Base-by-base conservation (phyloP, 176 grass and related monocot species). In the Carex littledalei region DNA sequence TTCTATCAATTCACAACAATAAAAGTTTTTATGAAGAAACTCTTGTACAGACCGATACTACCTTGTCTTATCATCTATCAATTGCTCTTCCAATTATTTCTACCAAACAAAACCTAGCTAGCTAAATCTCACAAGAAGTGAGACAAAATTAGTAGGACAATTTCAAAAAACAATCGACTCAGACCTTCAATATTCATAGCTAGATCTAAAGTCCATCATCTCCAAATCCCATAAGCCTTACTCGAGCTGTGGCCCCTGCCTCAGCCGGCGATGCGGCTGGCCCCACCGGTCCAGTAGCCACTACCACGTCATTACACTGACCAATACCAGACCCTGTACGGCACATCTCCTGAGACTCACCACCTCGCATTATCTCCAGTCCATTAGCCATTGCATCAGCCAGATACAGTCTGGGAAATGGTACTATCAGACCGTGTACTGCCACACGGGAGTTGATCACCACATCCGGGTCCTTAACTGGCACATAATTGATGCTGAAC, bases 371-470 rank as follows among this genome's bases (percentile, higher is more conserved):
- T 49, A 83, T 68, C 43, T 83, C 37, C 61, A 83, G 61, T 52
- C 81, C 81, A 68, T 63, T 83, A 21, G 81, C 81, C 81, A 83
- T 83, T 53, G 81, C 81, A 69, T 85, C 84, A 37, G 86, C 84
- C 52, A 91, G 85, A 78, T 88, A 82, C 71, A 95, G 87, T 57
- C 86, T 89, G 22, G 93, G 93, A 67, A 95, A 93, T 9, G 87
- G 91, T 4, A 85, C 85, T 67, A 87, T 86, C 84, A 93, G 45
- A 21, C 89, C 87, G 61, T 95, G 93, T 26, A 91, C 72, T 49
- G 80, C 91, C 53, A 95, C 66, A 66, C 93, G 86, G 53, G 93
- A 92, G 80, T 95, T 95, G 73, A 89, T 69, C 39, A 95, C 93
- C 62, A 82, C 87, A 65, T 95, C 87, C 39, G 87, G 83, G 2